Evolutionary conservation across 208 protist species (phyloP).

Genomic region (Wallacemonas sp.): DNA sequence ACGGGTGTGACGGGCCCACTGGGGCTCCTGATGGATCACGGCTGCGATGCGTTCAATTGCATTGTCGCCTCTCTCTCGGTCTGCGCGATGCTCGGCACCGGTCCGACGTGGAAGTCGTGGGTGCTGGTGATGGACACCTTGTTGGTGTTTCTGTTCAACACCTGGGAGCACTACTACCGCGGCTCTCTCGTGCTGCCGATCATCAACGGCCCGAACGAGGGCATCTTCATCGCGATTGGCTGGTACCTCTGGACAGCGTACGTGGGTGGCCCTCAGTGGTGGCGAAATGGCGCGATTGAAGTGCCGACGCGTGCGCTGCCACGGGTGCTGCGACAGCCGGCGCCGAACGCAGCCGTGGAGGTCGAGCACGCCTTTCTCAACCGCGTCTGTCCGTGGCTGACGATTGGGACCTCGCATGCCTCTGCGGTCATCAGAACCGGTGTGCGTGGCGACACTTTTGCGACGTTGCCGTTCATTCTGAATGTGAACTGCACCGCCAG

Average conservation of each 20-base stretch:
- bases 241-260: slow-evolving; percentile 72
- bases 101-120: slow-evolving; percentile 77
- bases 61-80: slow-evolving; percentile 60
- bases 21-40: slow-evolving; percentile 95
- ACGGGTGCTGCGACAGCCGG: slow-evolving; percentile 46
- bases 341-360: slow-evolving; percentile 44
- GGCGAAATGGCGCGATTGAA: slow-evolving; percentile 54
- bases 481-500: slow-evolving; percentile 51
- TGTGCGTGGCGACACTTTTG: slow-evolving; percentile 13
- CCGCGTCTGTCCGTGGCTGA: slow-evolving; percentile 43
- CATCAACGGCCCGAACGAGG: slow-evolving; percentile 92
- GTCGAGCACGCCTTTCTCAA: slow-evolving; percentile 41
- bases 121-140: slow-evolving; percentile 51
- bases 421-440: background rate
- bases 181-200: slow-evolving; percentile 82
- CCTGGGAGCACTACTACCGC: slow-evolving; percentile 91
- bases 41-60: slow-evolving; percentile 88
- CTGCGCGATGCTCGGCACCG: slow-evolving; percentile 41
- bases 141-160: slow-evolving; percentile 78
- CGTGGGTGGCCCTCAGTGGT: slow-evolving; percentile 71
- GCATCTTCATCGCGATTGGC: slow-evolving; percentile 61
- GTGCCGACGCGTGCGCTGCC: slow-evolving; percentile 47
- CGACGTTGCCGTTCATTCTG: slow-evolving; percentile 39
- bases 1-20: slow-evolving; percentile 91
- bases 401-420: background rate